Evolutionary conservation across 768 basidiomycete genomes (phyloP), one percentile per base, ranked within the genome.

Genomic region (Psilocybe cubensis): DNA sequence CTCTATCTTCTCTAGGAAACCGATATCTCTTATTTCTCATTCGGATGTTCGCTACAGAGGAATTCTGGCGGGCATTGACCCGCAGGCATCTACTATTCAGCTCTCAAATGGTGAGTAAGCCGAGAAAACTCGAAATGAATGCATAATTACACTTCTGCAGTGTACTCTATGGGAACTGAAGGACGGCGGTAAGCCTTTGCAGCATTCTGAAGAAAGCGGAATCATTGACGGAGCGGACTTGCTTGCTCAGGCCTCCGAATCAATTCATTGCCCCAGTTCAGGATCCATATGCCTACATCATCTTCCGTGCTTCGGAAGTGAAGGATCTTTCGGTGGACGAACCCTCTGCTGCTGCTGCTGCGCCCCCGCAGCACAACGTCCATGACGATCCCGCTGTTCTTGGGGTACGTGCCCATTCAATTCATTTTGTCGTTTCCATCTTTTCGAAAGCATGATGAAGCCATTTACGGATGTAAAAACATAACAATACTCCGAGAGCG

Each of bases 1-100:
- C n/a, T n/a, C n/a, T n/a, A 5, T 52, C 27, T 50, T 47, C n/a
- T 27, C 11, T 72, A 92, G 91, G 71, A 92, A 92, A 81, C 84
- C 89, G 9, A 94, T 95, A 57, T 92, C 92, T 56, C 87, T 95
- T 68, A 89, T 92, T 71, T 94, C 92, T 56, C 90, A 92, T 71
- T 92, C 91, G 49, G 93, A 93, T 83, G 90, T 94, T 59, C 88
- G 93, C 54, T 95, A 94, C 76, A 83, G 91, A 61, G 92, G 92
- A 59, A 92, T 91, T 60, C 79, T 95, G 45, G 90, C 90, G 47
- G 91, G 91, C 35, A 93, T 95, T 67, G 91, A 94, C 75, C 88
- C 92, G 29, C 83, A 77, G 59, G 89, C 89, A 48, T 92, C 91
- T 10, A 95, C 93, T 3, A 94, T 95, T 62, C 89, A 91, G 69